A percentile compares a stretch with the other conserved stretches of the same genome.
Evolutionary conservation across 2,329 filamentous ascomycete species (phyloP).

Genomic region (Tolypocladium inflatum): DNA sequence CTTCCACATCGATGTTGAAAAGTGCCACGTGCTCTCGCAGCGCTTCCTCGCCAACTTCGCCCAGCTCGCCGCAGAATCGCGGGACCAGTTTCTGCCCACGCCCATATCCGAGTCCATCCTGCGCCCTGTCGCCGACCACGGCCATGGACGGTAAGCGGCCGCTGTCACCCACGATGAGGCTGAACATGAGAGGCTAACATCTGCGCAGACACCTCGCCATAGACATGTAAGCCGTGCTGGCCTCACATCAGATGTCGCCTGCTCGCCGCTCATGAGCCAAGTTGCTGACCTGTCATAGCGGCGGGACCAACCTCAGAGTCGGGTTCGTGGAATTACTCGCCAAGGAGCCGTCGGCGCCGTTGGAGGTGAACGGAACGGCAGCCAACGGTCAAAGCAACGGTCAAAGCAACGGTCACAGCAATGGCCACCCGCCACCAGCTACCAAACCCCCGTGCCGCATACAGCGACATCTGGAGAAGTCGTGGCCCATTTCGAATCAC

Average conservation of each 20-base stretch:
- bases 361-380: slow-evolving; percentile 2
- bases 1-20: slow-evolving; percentile 36
- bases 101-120: slow-evolving; percentile 52
- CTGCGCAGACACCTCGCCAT: slow-evolving; percentile 46
- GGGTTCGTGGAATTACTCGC: slow-evolving; percentile 55
- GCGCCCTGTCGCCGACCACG: slow-evolving; percentile 31
- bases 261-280: background rate
- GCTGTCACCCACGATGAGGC: background rate
- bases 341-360: slow-evolving; percentile 11
- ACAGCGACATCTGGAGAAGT: slow-evolving; percentile 53
- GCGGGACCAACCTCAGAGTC: slow-evolving; percentile 59
- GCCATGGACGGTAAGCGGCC: slow-evolving; percentile 38
- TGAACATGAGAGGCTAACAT: slow-evolving; percentile 3
- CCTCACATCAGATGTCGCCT: background rate
- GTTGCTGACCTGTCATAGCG: slow-evolving; percentile 29
- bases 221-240: slow-evolving; percentile 46
- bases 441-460: slow-evolving; percentile 27
- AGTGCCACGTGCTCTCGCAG: slow-evolving; percentile 35
- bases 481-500: slow-evolving; percentile 65
- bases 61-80: slow-evolving; percentile 40
- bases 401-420: background rate
- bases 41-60: slow-evolving; percentile 38
- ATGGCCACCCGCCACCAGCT: slow-evolving; percentile 2
- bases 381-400: slow-evolving; percentile 6
- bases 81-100: slow-evolving; percentile 49